These are phyloP conservation scores for Thielaviopsis ethacetica DNA, from an alignment of 2,329 filamentous ascomycete species.

Conservation along the genomic window DNA sequence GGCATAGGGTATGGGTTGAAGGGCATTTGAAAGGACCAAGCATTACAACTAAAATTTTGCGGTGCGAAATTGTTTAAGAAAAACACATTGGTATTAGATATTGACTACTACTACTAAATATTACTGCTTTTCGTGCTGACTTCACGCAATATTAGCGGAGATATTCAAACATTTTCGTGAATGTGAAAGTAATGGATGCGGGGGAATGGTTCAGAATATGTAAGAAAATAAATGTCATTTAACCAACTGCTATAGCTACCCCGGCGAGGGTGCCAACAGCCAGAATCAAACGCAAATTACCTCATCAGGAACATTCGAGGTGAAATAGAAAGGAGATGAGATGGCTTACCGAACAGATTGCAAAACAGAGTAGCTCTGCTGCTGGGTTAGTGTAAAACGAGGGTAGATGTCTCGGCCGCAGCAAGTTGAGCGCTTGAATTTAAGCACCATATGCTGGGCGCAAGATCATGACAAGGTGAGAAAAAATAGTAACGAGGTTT, in stretches of 20 bases:
- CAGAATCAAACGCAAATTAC: conserved; percentile 98
- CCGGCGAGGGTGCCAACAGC: conserved; percentile 77
- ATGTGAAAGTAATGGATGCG: neutral
- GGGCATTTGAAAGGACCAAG: neutral
- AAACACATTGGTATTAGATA: neutral
- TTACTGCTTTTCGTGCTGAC: neutral
- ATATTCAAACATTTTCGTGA: neutral
- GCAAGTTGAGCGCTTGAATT: neutral
- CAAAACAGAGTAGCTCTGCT: neutral
- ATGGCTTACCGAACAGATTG: conserved; percentile 14
- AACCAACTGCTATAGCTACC: conserved; percentile 60
- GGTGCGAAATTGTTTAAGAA: neutral
- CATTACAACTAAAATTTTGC: too few relatives aligned
- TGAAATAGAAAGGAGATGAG: conserved; percentile 7
- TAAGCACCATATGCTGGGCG: neutral
- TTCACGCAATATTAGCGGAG: neutral
- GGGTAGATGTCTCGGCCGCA: too few relatives aligned
- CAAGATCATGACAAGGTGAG: neutral
- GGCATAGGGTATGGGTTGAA: neutral
- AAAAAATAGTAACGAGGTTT: neutral
- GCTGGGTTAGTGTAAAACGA: neutral
- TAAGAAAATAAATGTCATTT: conserved; percentile 93
- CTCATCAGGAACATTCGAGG: conserved; percentile 50
- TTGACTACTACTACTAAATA: neutral
- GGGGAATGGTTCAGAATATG: conserved; percentile 74